phyloP scores from a whole-genome alignment of 148 eudicot genomes.

The Dianthus caryophyllus region DNA sequence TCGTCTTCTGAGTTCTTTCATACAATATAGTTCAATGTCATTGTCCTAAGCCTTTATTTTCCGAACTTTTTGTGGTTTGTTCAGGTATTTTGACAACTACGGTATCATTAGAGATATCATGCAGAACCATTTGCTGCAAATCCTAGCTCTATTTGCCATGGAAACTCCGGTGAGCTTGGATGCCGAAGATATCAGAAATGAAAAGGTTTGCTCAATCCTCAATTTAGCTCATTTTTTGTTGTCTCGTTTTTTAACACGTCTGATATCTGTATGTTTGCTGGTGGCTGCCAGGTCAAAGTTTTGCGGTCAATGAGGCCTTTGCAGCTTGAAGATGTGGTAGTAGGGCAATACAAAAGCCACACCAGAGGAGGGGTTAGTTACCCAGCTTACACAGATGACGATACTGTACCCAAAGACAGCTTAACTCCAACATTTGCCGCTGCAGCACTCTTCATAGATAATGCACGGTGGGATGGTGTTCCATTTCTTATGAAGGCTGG shows the following conservation, averaged over 20 bases:
- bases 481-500: constrained; percentile 99
- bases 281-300: constrained; percentile 73
- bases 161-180: constrained; percentile 98
- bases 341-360: constrained; percentile 92
- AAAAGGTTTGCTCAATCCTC: constrained; percentile 51
- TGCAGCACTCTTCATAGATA: constrained; percentile 87
- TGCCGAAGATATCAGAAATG: constrained; percentile 96
- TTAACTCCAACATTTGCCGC: constrained; percentile 97
- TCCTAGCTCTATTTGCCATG: constrained; percentile 96
- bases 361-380: constrained; percentile 68
- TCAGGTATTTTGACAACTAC: constrained; percentile 86
- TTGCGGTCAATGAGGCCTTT: constrained; percentile 93
- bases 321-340: constrained; percentile 61
- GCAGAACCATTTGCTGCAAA: constrained; percentile 98
- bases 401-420: constrained; percentile 76
- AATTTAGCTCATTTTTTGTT: neutral
- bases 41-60: constrained; percentile 15
- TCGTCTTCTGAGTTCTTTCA: neutral
- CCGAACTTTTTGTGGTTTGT: constrained; percentile 14
- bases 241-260: neutral
- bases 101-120: constrained; percentile 95
- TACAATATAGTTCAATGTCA: neutral
- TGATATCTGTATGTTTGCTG: constrained; percentile 9
- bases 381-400: constrained; percentile 82
- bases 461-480: constrained; percentile 98